phyloP scores from a whole-genome alignment of 2,329 filamentous ascomycete species.

The Mycocentrospora acerina region DNA sequence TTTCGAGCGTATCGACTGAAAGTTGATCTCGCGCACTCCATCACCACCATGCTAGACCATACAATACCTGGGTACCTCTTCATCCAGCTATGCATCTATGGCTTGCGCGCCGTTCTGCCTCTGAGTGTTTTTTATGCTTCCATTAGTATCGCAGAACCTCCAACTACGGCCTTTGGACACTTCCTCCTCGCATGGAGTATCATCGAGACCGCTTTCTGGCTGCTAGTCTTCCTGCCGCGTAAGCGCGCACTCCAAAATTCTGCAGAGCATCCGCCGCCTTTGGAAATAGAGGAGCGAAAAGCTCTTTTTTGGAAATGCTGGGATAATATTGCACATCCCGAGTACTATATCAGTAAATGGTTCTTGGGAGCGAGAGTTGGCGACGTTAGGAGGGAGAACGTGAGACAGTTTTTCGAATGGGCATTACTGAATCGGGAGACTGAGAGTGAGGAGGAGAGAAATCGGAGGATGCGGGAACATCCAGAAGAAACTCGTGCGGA shows the following conservation, averaged over 20 bases:
- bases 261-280: slow-evolving; percentile 52
- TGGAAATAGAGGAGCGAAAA: slow-evolving; percentile 52
- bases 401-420: slow-evolving; percentile 68
- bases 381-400: slow-evolving; percentile 67
- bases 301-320: slow-evolving; percentile 60
- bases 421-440: slow-evolving; percentile 62
- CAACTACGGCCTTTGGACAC: slow-evolving; percentile 26
- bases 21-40: background rate
- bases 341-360: slow-evolving; percentile 64
- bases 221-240: slow-evolving; percentile 56
- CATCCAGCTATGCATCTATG: slow-evolving; percentile 52
- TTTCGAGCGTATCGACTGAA: too few species aligned
- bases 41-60: slow-evolving; percentile 43
- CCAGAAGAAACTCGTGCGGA: slow-evolving; percentile 29
- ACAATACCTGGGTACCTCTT: slow-evolving; percentile 44
- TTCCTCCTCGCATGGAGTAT: slow-evolving; percentile 49
- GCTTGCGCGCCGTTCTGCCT: slow-evolving; percentile 53
- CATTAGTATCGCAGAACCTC: slow-evolving; percentile 37
- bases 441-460: slow-evolving; percentile 29
- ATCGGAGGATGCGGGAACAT: slow-evolving; percentile 11
- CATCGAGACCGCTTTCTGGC: slow-evolving; percentile 58
- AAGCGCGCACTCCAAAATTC: slow-evolving; percentile 54
- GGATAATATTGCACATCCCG: slow-evolving; percentile 56
- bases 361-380: slow-evolving; percentile 61
- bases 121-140: slow-evolving; percentile 51